Percentiles rank a stretch among this genome's conserved stretches.
Evolutionary conservation across 306 rosid genomes (phyloP).

Genomic region (Trichosanthes cucumerina): DNA sequence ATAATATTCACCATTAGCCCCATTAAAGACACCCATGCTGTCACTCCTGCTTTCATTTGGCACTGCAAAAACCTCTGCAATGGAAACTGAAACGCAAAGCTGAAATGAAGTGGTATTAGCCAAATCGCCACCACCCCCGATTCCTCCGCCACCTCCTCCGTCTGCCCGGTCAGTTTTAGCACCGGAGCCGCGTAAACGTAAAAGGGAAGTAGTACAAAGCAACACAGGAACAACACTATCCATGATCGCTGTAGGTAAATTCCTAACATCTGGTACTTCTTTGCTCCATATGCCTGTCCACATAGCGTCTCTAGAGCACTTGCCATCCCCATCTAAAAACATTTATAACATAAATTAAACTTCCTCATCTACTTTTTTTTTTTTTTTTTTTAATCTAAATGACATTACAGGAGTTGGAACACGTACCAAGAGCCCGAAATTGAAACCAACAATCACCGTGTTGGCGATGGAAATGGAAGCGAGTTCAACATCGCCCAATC

Average conservation of each 20-base stretch:
- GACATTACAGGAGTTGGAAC: too few species aligned
- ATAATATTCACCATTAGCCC: constrained; percentile 32
- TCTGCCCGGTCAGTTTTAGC: constrained; percentile 41
- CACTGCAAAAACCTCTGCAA: constrained; percentile 52
- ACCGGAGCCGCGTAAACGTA: constrained; percentile 48
- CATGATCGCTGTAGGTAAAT: constrained; percentile 59
- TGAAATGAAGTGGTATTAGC: constrained; percentile 64
- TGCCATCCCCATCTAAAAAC: constrained; percentile 45
- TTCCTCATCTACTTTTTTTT: too few species aligned
- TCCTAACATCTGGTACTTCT: constrained; percentile 44
- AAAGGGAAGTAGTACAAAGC: constrained; percentile 35
- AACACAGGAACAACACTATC: constrained; percentile 29
- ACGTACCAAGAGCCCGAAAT: constrained; percentile 64
- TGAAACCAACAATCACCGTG: constrained; percentile 55
- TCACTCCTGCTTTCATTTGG: constrained; percentile 40
- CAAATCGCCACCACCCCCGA: constrained; percentile 41
- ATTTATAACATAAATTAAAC: too few species aligned
- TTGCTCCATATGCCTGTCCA: constrained; percentile 72
- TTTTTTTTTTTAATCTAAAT: too few species aligned
- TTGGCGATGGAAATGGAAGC: constrained; percentile 65
- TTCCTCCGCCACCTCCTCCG: constrained; percentile 49
- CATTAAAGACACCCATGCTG: constrained; percentile 40
- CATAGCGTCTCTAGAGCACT: constrained; percentile 75
- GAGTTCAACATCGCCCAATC: constrained; percentile 49
- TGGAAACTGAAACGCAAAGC: constrained; percentile 70